Percentiles rank a stretch among this genome's conserved stretches.
phyloP scores from a whole-genome alignment of 106 monocot species.

The Platanthera zijinensis region DNA sequence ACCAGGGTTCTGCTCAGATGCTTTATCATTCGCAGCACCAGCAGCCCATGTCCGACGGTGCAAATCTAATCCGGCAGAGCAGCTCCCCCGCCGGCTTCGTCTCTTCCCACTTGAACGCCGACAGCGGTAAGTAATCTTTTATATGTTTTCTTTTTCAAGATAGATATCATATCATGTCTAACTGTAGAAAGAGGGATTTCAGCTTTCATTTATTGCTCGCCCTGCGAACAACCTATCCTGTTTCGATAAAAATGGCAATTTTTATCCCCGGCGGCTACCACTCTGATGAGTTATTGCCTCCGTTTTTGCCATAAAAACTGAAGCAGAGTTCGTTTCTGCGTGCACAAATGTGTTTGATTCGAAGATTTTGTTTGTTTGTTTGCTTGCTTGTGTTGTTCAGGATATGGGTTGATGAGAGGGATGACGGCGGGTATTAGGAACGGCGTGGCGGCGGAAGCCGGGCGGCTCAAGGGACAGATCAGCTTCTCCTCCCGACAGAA shows the following conservation, averaged over 20 bases:
- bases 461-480: constrained; percentile 42
- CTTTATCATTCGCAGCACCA: constrained; percentile 42
- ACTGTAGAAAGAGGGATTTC: background rate
- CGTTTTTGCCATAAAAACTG: background rate
- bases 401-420: constrained; percentile 38
- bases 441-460: constrained; percentile 13
- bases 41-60: constrained; percentile 19
- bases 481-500: constrained; percentile 73
- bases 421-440: constrained; percentile 25
- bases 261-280: background rate
- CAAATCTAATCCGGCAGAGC: constrained; percentile 39
- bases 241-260: constrained; percentile 6
- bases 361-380: background rate
- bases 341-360: background rate
- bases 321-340: background rate
- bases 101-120: constrained; percentile 32
- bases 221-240: background rate
- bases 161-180: constrained; percentile 1
- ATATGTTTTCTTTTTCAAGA: background rate
- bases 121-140: constrained; percentile 39
- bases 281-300: background rate
- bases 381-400: constrained; percentile 12
- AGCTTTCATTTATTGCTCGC: background rate
- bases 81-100: constrained; percentile 62
- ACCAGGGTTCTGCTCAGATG: constrained; percentile 37